Evolutionary conservation across 177 flowering plant genomes (phyloP).

Genomic region (Vitis hybrid): DNA sequence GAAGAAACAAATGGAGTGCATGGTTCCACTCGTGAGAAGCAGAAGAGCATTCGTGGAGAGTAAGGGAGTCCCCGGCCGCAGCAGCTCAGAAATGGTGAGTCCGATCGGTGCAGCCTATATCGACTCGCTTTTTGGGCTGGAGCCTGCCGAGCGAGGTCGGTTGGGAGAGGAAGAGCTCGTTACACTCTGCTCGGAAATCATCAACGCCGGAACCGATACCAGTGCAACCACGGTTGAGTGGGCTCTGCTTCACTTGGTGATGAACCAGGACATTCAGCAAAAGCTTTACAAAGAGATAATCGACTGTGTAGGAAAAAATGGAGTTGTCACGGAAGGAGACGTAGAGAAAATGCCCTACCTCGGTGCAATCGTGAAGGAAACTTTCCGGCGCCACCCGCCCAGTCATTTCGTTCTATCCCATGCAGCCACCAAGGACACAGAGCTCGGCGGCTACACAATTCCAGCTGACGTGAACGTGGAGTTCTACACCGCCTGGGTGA

Average conservation of each 20-base stretch:
- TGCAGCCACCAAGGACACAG: slow-evolving; percentile 57
- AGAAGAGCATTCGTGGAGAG: slow-evolving; percentile 49
- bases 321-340: slow-evolving; percentile 44
- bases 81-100: slow-evolving; percentile 46
- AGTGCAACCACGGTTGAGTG: slow-evolving; percentile 82
- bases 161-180: slow-evolving; percentile 78
- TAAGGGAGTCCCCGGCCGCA: slow-evolving; percentile 16
- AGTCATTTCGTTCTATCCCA: slow-evolving; percentile 81
- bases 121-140: slow-evolving; percentile 65
- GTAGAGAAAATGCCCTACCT: slow-evolving; percentile 72
- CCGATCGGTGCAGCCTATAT: slow-evolving; percentile 78
- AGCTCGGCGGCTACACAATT: slow-evolving; percentile 70
- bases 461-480: slow-evolving; percentile 72
- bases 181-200: slow-evolving; percentile 70
- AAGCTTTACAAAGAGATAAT: slow-evolving; percentile 66
- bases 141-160: slow-evolving; percentile 40
- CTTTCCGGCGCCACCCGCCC: slow-evolving; percentile 89
- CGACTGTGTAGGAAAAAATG: slow-evolving; percentile 47
- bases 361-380: slow-evolving; percentile 74
- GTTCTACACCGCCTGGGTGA: slow-evolving; percentile 81
- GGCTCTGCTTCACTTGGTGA: slow-evolving; percentile 75
- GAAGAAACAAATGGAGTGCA: slow-evolving; percentile 57
- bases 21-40: slow-evolving; percentile 60
- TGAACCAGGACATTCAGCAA: slow-evolving; percentile 64
- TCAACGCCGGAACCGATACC: slow-evolving; percentile 92